Evolutionary conservation across 345 rosid genomes (phyloP).

Genomic region (Ceriops zippeliana): DNA sequence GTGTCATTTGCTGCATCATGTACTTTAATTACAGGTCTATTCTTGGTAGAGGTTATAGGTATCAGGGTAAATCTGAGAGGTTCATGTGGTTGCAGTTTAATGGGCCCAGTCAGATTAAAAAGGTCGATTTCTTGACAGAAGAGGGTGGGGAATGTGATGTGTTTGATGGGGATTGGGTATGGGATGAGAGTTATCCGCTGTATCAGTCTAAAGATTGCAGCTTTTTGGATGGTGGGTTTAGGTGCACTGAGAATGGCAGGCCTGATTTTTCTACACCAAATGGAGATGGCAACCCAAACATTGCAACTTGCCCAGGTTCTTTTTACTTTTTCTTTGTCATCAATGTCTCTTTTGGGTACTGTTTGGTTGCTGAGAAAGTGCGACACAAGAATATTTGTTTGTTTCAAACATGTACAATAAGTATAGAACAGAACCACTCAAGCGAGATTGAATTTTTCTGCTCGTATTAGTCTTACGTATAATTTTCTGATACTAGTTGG

Average conservation of each 20-base stretch:
- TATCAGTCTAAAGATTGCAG: constrained; percentile 78
- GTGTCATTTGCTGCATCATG: constrained; percentile 57
- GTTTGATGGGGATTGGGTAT: constrained; percentile 91
- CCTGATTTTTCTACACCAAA: constrained; percentile 76
- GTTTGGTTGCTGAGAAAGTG: constrained; percentile 11
- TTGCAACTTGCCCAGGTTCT: constrained; percentile 83
- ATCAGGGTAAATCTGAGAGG: constrained; percentile 53
- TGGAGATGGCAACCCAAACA: constrained; percentile 96
- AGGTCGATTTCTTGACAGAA: constrained; percentile 56
- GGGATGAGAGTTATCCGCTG: constrained; percentile 86
- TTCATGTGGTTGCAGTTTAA: constrained; percentile 56
- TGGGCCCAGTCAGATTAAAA: constrained; percentile 26
- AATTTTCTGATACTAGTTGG: no score
- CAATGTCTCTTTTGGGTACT: background rate
- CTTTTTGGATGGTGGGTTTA: constrained; percentile 79
- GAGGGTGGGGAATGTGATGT: constrained; percentile 61
- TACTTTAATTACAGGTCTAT: constrained; percentile 62
- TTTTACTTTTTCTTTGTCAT: background rate
- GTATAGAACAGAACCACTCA: background rate
- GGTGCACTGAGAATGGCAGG: constrained; percentile 86
- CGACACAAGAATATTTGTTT: background rate
- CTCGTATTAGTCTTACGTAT: no score
- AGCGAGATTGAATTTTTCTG: background rate
- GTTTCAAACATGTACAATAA: background rate
- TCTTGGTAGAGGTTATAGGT: constrained; percentile 35